Conservation (phyloP, 2,329 filamentous ascomycete genomes). For the Acephala macrosclerotiorum region DNA sequence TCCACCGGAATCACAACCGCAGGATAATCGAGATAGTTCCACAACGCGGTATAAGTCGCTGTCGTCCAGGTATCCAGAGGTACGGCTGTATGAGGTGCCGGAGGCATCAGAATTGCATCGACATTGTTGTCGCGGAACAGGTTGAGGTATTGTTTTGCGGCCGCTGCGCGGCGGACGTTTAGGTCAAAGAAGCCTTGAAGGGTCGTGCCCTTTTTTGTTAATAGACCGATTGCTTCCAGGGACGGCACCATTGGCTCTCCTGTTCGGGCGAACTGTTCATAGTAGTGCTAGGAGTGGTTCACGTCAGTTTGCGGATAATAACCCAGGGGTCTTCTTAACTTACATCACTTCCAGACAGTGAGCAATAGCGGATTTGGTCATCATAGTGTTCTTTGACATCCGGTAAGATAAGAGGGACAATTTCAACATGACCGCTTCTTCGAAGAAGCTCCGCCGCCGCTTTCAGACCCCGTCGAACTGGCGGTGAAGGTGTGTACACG, state of each 20-base stretch:
- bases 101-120: slow-evolving; percentile 61
- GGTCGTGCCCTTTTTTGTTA: slow-evolving; percentile 31
- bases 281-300: slow-evolving; percentile 48
- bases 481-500: slow-evolving; percentile 57
- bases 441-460: slow-evolving; percentile 48
- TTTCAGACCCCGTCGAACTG: slow-evolving; percentile 54
- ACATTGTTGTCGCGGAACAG: slow-evolving; percentile 43
- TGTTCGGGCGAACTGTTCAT: slow-evolving; percentile 51
- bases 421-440: slow-evolving; percentile 52
- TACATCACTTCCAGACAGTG: slow-evolving; percentile 31
- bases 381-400: slow-evolving; percentile 56
- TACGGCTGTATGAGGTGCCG: slow-evolving; percentile 58
- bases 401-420: slow-evolving; percentile 63
- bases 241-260: slow-evolving; percentile 58
- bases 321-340: slow-evolving; percentile 35
- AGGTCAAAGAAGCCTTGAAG: slow-evolving; percentile 38
- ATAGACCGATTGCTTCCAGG: slow-evolving; percentile 49
- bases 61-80: slow-evolving; percentile 50
- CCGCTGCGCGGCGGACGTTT: slow-evolving; percentile 38
- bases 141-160: slow-evolving; percentile 37
- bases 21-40: slow-evolving; percentile 65
- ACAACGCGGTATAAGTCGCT: slow-evolving; percentile 62
- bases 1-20: slow-evolving; percentile 58
- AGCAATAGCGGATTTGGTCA: slow-evolving; percentile 46
- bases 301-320: slow-evolving; percentile 55